Evolutionary conservation across 2,329 filamentous ascomycete species (phyloP).

Genomic region (Penicillium sp.): DNA sequence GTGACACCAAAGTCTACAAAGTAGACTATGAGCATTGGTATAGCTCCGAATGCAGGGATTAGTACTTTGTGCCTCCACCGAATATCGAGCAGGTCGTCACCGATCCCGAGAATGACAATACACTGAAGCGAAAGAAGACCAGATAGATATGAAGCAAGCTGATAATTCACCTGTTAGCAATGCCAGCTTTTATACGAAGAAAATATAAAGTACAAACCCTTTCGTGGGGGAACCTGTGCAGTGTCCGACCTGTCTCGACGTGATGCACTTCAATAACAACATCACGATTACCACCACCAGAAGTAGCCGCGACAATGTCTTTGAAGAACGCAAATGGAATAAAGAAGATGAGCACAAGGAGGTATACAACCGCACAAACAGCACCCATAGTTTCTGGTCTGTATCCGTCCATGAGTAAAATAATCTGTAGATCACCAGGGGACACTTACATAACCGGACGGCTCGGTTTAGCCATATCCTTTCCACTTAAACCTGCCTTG

Average conservation of each 20-base stretch:
- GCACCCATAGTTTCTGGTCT: conserved; percentile 96
- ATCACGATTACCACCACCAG: conserved; percentile 89
- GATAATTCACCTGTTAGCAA: conserved; percentile 16
- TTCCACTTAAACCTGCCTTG: conserved; percentile 84
- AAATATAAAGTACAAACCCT: conserved; percentile 64
- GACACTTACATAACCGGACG: conserved; percentile 70
- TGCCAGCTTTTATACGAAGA: neutral
- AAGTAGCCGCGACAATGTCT: conserved; percentile 93
- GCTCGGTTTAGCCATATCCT: conserved; percentile 80
- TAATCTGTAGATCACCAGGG: neutral
- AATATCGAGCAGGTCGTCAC: conserved; percentile 97
- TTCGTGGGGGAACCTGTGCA: conserved; percentile 92
- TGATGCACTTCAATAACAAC: conserved; percentile 75
- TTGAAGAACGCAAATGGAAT: conserved; percentile 98
- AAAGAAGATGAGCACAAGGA: conserved; percentile 86
- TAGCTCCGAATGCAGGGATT: conserved; percentile 90
- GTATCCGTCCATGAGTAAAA: conserved; percentile 16
- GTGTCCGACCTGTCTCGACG: conserved; percentile 79
- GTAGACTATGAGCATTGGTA: conserved; percentile 94
- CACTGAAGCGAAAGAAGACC: conserved; percentile 91
- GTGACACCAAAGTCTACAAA: conserved; percentile 99
- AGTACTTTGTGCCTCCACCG: conserved; percentile 99
- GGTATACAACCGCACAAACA: conserved; percentile 88
- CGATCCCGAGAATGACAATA: conserved; percentile 87
- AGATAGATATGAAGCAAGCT: conserved; percentile 94